Conservation (phyloP, 2,329 filamentous ascomycete species). For the Pseudopithomyces chartarum region DNA sequence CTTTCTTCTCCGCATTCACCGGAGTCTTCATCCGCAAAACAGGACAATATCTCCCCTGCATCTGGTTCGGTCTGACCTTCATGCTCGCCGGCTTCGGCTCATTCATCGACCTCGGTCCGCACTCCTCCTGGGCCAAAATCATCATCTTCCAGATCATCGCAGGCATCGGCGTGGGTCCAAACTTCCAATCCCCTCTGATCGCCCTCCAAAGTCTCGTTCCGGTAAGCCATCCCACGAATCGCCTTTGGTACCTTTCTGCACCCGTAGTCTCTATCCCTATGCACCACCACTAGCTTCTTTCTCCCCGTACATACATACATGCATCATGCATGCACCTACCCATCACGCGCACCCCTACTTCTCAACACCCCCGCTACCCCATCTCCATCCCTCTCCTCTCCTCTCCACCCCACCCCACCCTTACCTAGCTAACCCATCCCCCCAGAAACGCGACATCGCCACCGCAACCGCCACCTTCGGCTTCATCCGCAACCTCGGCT, state of each 20-base stretch:
- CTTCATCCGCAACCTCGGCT: slow-evolving; percentile 72
- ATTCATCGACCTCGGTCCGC: slow-evolving; percentile 41
- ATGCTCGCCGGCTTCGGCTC: slow-evolving; percentile 47
- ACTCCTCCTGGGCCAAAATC: slow-evolving; percentile 45
- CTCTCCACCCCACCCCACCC: no score
- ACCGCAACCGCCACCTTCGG: slow-evolving; percentile 69
- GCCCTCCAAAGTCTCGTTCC: slow-evolving; percentile 68
- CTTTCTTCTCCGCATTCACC: slow-evolving; percentile 63
- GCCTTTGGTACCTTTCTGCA: no score
- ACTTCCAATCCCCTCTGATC: slow-evolving; percentile 72
- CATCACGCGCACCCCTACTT: background rate
- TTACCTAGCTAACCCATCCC: background rate
- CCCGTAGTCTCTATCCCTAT: no score
- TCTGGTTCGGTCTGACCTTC: slow-evolving; percentile 43
- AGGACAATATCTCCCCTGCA: slow-evolving; percentile 49
- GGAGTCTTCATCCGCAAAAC: slow-evolving; percentile 58
- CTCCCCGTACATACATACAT: no score
- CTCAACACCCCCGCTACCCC: slow-evolving; percentile 2
- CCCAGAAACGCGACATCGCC: slow-evolving; percentile 63
- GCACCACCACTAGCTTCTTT: background rate
- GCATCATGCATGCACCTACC: background rate
- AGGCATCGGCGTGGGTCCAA: slow-evolving; percentile 61
- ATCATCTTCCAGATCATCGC: slow-evolving; percentile 47
- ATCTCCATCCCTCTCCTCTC: background rate
- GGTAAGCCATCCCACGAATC: slow-evolving; percentile 23